Conservation (phyloP, 495 filamentous ascomycete species). For the Pseudevernia furfuracea region DNA sequence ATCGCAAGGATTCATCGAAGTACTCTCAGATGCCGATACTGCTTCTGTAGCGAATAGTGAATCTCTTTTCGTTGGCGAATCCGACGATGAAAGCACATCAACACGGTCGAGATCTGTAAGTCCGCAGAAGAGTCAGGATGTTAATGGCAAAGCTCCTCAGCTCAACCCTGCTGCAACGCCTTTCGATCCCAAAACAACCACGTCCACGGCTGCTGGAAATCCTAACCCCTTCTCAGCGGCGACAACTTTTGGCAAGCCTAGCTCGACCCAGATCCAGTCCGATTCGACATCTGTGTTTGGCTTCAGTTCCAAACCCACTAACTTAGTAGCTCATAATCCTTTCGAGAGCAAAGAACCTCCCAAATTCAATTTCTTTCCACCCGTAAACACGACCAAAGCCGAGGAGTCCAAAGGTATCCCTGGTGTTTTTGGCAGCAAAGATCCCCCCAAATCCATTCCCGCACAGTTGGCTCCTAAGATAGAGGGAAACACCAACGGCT, state of each 20-base stretch:
- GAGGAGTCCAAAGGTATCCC: not conserved
- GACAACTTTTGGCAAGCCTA: slow-evolving; percentile 10
- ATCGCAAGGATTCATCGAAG: slow-evolving; percentile 41
- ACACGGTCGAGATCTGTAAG: slow-evolving; percentile 10
- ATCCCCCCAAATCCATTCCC: not conserved
- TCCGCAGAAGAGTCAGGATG: not conserved
- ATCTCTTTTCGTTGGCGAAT: slow-evolving; percentile 40
- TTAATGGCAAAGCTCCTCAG: slow-evolving; percentile 8
- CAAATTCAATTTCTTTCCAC: slow-evolving; percentile 9
- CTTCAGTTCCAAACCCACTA: slow-evolving; percentile 5
- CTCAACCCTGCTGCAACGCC: slow-evolving; percentile 10
- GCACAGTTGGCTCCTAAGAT: not conserved
- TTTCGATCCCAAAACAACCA: slow-evolving; percentile 1
- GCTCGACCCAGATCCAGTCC: slow-evolving; percentile 1
- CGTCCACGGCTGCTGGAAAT: not conserved
- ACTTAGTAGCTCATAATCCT: not conserved
- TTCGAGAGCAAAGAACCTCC: slow-evolving; percentile 10
- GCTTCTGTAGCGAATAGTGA: slow-evolving; percentile 29
- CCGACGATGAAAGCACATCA: slow-evolving; percentile 27
- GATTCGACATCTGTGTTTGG: not conserved
- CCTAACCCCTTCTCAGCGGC: slow-evolving; percentile 4
- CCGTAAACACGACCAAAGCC: not conserved
- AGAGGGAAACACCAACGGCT: not conserved
- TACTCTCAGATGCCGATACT: slow-evolving; percentile 21
- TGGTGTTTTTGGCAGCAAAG: not conserved